A percentile compares a stretch with the other conserved stretches of the same genome.
Evolutionary conservation across 345 rosid species (phyloP).

Genomic region (Eucalyptus melliodora): DNA sequence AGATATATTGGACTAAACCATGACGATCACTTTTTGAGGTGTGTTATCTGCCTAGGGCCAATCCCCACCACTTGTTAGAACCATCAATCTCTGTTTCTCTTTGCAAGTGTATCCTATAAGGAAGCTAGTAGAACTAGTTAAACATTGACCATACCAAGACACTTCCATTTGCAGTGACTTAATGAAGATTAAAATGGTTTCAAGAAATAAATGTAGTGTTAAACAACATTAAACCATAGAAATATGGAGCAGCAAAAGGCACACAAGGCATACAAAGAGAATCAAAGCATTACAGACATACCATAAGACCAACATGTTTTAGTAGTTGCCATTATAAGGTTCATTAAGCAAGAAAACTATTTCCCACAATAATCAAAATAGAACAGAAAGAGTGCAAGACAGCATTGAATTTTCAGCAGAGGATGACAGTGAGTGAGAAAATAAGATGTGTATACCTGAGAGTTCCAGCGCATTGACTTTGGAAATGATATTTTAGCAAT

Average conservation of each 20-base stretch:
- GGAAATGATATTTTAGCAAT: conserved; percentile 78
- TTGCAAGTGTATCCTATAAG: not conserved
- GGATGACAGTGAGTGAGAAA: not conserved
- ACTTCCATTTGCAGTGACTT: not conserved
- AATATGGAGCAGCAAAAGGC: not conserved
- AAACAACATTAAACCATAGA: not conserved
- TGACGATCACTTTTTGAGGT: not conserved
- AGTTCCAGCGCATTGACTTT: conserved; percentile 97
- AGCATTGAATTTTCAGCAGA: not conserved
- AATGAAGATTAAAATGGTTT: not conserved
- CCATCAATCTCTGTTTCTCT: not conserved
- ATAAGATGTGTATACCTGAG: conserved; percentile 35
- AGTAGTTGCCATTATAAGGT: not conserved
- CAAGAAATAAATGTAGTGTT: not conserved
- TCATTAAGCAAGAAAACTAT: not conserved
- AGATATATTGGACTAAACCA: not conserved
- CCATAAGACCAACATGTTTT: not conserved
- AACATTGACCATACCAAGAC: not conserved
- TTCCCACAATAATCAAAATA: not conserved
- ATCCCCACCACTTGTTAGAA: not conserved
- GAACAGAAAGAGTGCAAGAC: not conserved
- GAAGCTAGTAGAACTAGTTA: not conserved
- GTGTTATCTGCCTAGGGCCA: not conserved
- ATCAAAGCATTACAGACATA: not conserved
- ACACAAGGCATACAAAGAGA: not conserved